Conservation (phyloP, 257 asterid genomes). For the Penstemon newberryi region DNA sequence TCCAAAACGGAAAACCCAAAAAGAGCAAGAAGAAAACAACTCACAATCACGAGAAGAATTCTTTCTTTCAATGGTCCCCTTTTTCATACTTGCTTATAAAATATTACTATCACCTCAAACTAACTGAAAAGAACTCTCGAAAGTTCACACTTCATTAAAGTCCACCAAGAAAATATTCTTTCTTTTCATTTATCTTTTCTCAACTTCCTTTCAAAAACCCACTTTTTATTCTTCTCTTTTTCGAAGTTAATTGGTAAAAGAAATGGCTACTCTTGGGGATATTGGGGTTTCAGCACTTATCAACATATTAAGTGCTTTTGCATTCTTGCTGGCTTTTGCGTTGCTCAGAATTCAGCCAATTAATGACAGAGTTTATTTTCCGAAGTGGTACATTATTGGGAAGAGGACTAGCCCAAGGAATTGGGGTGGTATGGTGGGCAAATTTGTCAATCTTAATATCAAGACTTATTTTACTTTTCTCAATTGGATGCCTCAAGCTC, state of each 20-base stretch:
- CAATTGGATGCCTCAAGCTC: constrained; percentile 98
- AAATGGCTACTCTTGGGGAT: constrained; percentile 86
- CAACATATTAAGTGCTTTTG: constrained; percentile 67
- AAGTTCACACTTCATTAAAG: constrained; percentile 22
- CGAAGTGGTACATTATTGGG: constrained; percentile 90
- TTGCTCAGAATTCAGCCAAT: constrained; percentile 89
- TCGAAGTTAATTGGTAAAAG: constrained; percentile 17
- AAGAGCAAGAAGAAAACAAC: background rate
- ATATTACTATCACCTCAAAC: background rate
- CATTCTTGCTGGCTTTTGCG: constrained; percentile 91
- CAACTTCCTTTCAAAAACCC: constrained; percentile 32
- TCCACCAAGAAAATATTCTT: constrained; percentile 30
- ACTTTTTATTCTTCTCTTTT: constrained; percentile 21
- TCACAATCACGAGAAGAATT: constrained; percentile 1
- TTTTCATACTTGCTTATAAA: constrained; percentile 11
- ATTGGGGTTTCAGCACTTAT: constrained; percentile 89
- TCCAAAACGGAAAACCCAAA: too few species aligned
- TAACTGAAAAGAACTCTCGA: constrained; percentile 24
- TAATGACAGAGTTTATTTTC: constrained; percentile 90
- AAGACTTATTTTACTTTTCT: constrained; percentile 83
- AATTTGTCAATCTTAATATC: constrained; percentile 70
- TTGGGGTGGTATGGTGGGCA: constrained; percentile 75
- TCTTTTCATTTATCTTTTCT: constrained; percentile 20
- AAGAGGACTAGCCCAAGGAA: constrained; percentile 66
- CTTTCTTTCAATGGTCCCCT: constrained; percentile 34